Evolutionary conservation across 1,284 basidiomycete genomes (phyloP), one percentile per base, ranked within the genome.

Genomic region (Sanghuangporus sanghuang): DNA sequence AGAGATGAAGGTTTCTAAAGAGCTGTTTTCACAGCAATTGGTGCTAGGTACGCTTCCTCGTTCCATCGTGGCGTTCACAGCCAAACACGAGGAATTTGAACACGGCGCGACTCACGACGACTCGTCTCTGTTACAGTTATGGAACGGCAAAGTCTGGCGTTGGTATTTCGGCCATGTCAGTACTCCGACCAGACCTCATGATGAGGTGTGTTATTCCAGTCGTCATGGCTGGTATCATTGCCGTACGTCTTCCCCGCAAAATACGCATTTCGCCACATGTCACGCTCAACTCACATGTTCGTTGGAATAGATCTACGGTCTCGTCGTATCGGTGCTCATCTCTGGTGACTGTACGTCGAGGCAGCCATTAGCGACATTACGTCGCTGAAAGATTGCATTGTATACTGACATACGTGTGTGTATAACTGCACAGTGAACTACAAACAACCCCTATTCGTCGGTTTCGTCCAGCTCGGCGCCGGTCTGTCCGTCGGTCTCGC

Each of bases 141-240:
- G 96, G 96, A 68, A 99, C 96, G 42, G 94, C 96, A 72, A 99
- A 99, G 82, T 97, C 96, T 72, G 96, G 96, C 74, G 96, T 99
- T 72, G 97, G 96, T 76, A 98, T 99, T 74, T 94, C 96, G 64
- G 95, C 96, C 69, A 96, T 98, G 95, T 94, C 95, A 66, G 94
- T 98, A 67, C 87, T 98, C 70, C 88, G 95, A 70, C 93, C 93
- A 64, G 93, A 96, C 81, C 82, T 93, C 70, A 93, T 95, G 89
- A 95, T 95, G 91, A 92, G 95, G 92, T 95, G 92, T 42, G 83
- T 96, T 67, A 94, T 98, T 72, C 95, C 95, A 32, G 92, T 95
- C 63, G 87, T 92, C 74, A 93, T 93, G 90, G 87, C 89, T 69
- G 90, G 90, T 79, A 92, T 91, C 73, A 88, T 89, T 69, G 86